These are phyloP conservation scores for Aspergillus pseudonomiae DNA, from an alignment of 2,329 filamentous ascomycete species.

Conservation along the genomic window DNA sequence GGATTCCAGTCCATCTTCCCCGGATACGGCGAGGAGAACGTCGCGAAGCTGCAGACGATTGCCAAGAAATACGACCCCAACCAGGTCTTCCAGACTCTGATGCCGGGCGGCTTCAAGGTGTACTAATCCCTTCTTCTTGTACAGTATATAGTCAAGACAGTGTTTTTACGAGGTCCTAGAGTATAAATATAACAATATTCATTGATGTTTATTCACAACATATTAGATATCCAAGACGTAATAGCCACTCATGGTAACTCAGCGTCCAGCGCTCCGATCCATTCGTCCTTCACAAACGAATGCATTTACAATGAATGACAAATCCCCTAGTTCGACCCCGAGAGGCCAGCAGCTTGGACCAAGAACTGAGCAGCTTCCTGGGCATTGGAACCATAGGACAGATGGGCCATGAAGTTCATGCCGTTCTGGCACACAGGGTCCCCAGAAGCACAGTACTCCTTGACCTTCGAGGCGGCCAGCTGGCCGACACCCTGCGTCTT, in stretches of 20 bases:
- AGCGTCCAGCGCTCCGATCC: background rate
- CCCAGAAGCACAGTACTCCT: slow-evolving; percentile 54
- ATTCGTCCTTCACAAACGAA: background rate
- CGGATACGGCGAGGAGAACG: slow-evolving; percentile 40
- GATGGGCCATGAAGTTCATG: slow-evolving; percentile 45
- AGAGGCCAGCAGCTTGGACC: slow-evolving; percentile 26
- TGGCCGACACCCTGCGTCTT: slow-evolving; percentile 42
- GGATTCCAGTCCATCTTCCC: slow-evolving; percentile 40
- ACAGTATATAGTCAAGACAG: slow-evolving; percentile 4
- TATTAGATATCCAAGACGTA: background rate
- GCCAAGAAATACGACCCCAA: slow-evolving; percentile 42
- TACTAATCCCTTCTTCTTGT: slow-evolving; percentile 16
- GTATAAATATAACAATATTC: background rate
- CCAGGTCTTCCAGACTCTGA: background rate
- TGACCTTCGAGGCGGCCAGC: slow-evolving; percentile 45
- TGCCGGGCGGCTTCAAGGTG: slow-evolving; percentile 46
- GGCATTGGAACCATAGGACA: slow-evolving; percentile 43
- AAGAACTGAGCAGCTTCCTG: slow-evolving; percentile 43
- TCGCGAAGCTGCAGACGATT: slow-evolving; percentile 32
- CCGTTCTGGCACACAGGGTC: slow-evolving; percentile 57
- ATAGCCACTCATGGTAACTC: background rate
- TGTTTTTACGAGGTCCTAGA: background rate
- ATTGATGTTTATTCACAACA: background rate
- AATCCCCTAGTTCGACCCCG: no score
- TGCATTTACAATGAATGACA: background rate